phyloP scores from a whole-genome alignment of 2,329 filamentous ascomycete genomes.

The Pseudogymnoascus sp. region DNA sequence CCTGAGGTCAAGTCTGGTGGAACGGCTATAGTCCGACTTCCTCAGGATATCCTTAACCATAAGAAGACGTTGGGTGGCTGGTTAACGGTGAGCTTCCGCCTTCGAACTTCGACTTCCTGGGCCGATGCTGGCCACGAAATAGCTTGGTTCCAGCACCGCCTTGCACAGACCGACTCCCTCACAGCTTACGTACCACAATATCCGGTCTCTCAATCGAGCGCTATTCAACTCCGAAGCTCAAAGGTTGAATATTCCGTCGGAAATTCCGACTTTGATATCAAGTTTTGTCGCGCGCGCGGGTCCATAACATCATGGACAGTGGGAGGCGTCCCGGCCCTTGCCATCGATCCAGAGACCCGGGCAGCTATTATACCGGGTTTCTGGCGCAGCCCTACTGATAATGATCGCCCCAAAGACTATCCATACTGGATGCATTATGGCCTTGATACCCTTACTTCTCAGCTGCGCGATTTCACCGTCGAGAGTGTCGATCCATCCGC shows the following conservation, averaged over 20 bases:
- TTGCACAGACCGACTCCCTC: not conserved
- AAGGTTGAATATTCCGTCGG: constrained; percentile 24
- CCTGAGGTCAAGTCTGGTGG: constrained; percentile 35
- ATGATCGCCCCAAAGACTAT: constrained; percentile 47
- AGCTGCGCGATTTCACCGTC: constrained; percentile 36
- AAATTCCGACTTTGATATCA: constrained; percentile 31
- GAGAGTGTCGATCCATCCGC: constrained; percentile 23
- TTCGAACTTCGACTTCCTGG: constrained; percentile 41
- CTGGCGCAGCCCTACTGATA: constrained; percentile 59
- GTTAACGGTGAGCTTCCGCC: constrained; percentile 38
- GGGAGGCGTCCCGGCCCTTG: constrained; percentile 30
- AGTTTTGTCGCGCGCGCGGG: constrained; percentile 39
- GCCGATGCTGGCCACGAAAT: constrained; percentile 44
- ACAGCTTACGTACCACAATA: constrained; percentile 15
- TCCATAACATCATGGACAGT: constrained; percentile 36
- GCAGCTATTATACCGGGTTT: constrained; percentile 40
- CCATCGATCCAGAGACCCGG: constrained; percentile 28
- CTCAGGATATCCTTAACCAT: constrained; percentile 18
- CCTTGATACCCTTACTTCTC: constrained; percentile 38
- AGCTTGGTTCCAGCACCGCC: constrained; percentile 34
- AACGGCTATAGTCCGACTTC: constrained; percentile 29
- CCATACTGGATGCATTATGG: constrained; percentile 50
- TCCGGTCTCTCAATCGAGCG: constrained; percentile 10
- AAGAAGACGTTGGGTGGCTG: constrained; percentile 31
- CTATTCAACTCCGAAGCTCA: constrained; percentile 13